Conservation (phyloP, 139 green algal species). For the Gonium pectorale region DNA sequence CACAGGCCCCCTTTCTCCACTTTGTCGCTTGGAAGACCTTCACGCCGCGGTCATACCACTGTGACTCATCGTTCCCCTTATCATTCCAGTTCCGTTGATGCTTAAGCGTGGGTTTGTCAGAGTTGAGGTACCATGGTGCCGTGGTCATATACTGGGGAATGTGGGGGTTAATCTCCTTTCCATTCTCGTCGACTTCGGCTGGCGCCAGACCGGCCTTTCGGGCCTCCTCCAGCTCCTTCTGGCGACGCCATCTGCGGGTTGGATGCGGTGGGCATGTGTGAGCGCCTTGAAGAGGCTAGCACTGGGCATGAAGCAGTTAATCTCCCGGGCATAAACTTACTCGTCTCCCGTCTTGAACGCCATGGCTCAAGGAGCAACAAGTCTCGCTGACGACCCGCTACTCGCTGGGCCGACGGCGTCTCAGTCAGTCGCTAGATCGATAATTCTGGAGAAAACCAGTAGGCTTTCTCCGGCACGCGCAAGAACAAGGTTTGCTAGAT, state of each 20-base stretch:
- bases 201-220: slow-evolving; percentile 95
- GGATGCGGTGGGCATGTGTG: no score
- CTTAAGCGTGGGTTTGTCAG: slow-evolving; percentile 89
- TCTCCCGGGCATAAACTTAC: no score
- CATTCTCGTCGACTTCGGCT: slow-evolving; percentile 96
- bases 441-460: no score
- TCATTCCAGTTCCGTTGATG: slow-evolving; percentile 98
- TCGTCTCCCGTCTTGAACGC: slow-evolving; percentile 40
- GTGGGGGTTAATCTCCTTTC: slow-evolving; percentile 99
- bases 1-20: slow-evolving; percentile 96
- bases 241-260: slow-evolving; percentile 44
- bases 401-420: no score
- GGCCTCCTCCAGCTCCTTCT: slow-evolving; percentile 96
- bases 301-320: no score
- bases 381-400: no score
- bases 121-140: slow-evolving; percentile 97
- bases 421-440: no score
- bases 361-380: no score
- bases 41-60: slow-evolving; percentile 94
- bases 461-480: no score
- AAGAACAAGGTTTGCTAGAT: no score
- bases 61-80: slow-evolving; percentile 51
- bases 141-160: slow-evolving; percentile 98
- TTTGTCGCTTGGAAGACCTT: slow-evolving; percentile 96
- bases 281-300: no score